Evolutionary conservation across 1,284 basidiomycete species (phyloP), one percentile per base, ranked within the genome.

Genomic region (Pseudomicrostroma phylloplanum): DNA sequence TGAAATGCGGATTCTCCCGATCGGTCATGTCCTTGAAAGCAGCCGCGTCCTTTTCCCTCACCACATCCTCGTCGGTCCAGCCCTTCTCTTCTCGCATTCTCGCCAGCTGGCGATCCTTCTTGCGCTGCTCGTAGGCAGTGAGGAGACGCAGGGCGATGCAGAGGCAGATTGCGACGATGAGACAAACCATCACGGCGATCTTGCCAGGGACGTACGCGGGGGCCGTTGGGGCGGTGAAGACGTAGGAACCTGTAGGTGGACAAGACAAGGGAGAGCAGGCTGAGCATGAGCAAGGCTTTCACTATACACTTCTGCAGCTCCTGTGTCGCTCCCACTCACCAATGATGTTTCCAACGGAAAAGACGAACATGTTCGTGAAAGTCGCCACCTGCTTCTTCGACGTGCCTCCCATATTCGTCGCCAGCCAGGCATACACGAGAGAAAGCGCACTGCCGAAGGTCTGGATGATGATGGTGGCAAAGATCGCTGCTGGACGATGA

Each of bases 1-100:
- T 17, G 39, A 80, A 81, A 68, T 73, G 81, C 11, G 75, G 68
- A 58, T 81, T 81, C 70, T 80, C 65, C 84, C 85, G 84, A 69
- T 87, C 86, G 0, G 86, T 87, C 68, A 87, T 70, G 73, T 88
- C 86, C 36, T 83, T 73, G 70, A 88, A 88, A 1, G 86, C 86
- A 58, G 85, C 82, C 55, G 81, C 81, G 65, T 87, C 84, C 39
- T 84, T 80, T 68, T 87, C 85, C 58, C 81, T 81, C 70, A 82
- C 80, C 7, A 88, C 73, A 62, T 87, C 84, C 23, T 79, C 82
- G 55, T 86, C 83, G 0, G 83, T 81, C 86, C 86, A 87, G 0
- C 84, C 83, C 42, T 81, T 81, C 23, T 80, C 76, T 41, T 68
- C 78, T 70, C 84, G 85, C 59, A 83, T 67, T 57, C 81, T 81